Conservation (phyloP, 371 early-diverging fungal species). For the Mortierella sp. region DNA sequence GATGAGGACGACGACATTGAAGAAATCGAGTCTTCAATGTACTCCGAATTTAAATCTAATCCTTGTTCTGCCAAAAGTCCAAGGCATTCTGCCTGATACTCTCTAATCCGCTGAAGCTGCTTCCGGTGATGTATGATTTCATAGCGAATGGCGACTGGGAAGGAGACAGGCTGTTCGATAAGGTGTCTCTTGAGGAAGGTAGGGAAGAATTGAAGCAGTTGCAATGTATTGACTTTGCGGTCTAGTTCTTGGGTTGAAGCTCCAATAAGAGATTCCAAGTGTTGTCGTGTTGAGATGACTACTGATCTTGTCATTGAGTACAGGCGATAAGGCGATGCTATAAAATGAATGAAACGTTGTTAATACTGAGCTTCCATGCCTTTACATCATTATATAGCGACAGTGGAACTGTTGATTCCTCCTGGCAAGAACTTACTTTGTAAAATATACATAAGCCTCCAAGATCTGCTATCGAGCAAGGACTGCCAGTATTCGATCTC, state of each 20-base stretch:
- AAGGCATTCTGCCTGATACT: constrained; percentile 73
- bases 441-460: constrained; percentile 68
- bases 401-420: too few species aligned
- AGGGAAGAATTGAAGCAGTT: constrained; percentile 52
- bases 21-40: constrained; percentile 19
- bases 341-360: not conserved
- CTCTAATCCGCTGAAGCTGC: constrained; percentile 63
- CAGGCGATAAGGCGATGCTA: constrained; percentile 65
- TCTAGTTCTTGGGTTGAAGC: constrained; percentile 15
- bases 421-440: constrained; percentile 61
- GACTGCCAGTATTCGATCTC: constrained; percentile 80
- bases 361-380: constrained; percentile 9
- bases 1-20: constrained; percentile 13
- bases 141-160: constrained; percentile 68
- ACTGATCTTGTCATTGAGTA: constrained; percentile 52
- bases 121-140: constrained; percentile 73
- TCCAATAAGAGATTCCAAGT: constrained; percentile 47
- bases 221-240: constrained; percentile 21
- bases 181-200: constrained; percentile 42
- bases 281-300: constrained; percentile 27
- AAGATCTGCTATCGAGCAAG: constrained; percentile 62
- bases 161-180: constrained; percentile 57
- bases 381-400: not conserved
- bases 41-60: constrained; percentile 44
- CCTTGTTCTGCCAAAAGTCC: constrained; percentile 66